phyloP scores from a whole-genome alignment of 257 asterid species.

The Lycium barbarum region DNA sequence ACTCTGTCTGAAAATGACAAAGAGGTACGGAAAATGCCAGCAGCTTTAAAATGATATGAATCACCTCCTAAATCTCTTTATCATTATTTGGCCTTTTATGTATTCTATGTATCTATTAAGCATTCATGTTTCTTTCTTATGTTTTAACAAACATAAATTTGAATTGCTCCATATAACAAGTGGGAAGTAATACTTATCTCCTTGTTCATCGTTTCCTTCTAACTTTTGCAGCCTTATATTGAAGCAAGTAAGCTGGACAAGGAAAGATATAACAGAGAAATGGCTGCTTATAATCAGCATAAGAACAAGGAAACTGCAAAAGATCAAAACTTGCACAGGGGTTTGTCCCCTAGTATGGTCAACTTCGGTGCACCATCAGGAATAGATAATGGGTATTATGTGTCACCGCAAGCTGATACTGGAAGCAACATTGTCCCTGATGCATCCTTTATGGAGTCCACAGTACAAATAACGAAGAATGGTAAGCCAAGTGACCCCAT shows the following conservation, averaged over 20 bases:
- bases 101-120: background rate
- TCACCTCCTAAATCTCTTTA: background rate
- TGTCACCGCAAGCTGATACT: slow-evolving; percentile 39
- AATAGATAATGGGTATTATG: slow-evolving; percentile 52
- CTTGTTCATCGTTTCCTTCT: background rate
- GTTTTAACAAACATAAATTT: background rate
- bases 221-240: slow-evolving; percentile 57
- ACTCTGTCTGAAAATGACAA: slow-evolving; percentile 53
- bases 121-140: background rate
- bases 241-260: slow-evolving; percentile 71
- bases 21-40: slow-evolving; percentile 45
- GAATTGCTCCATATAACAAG: slow-evolving; percentile 2
- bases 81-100: background rate
- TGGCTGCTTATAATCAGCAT: slow-evolving; percentile 44
- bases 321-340: slow-evolving; percentile 24
- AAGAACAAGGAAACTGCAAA: slow-evolving; percentile 29
- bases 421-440: slow-evolving; percentile 39
- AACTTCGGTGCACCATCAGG: slow-evolving; percentile 43
- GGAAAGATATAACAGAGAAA: slow-evolving; percentile 61
- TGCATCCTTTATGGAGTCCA: slow-evolving; percentile 45
- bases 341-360: slow-evolving; percentile 36
- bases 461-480: slow-evolving; percentile 52
- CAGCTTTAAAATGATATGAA: background rate
- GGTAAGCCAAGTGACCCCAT: slow-evolving; percentile 49
- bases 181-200: background rate